These are phyloP conservation scores for Cicer judaicum DNA, from an alignment of 306 rosid species.

Conservation along the genomic window DNA sequence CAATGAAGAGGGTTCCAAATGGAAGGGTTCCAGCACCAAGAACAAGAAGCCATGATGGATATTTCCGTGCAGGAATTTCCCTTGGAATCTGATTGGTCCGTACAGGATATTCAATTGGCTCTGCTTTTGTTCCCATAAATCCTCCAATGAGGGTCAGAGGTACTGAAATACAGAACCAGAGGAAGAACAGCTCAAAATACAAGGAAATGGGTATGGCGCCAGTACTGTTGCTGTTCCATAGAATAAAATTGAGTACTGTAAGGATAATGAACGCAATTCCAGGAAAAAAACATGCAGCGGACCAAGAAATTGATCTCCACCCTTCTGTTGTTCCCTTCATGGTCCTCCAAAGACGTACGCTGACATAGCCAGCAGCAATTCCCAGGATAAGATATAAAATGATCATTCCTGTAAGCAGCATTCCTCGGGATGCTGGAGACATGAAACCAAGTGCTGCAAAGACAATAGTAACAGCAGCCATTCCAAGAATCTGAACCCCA, in stretches of 20 bases:
- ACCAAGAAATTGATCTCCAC: conserved; percentile 88
- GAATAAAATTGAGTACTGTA: conserved; percentile 74
- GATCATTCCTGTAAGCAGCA: conserved; percentile 89
- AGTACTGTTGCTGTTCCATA: conserved; percentile 86
- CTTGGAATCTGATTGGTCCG: conserved; percentile 91
- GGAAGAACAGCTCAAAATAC: conserved; percentile 72
- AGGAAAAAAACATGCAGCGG: conserved; percentile 79
- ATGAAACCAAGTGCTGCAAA: conserved; percentile 87
- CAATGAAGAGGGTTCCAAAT: conserved; percentile 91
- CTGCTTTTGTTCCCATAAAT: conserved; percentile 74
- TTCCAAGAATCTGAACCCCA: conserved; percentile 87
- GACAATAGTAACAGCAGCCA: conserved; percentile 83
- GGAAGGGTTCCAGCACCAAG: conserved; percentile 95
- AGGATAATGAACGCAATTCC: conserved; percentile 78
- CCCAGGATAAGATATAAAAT: conserved; percentile 86
- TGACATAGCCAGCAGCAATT: conserved; percentile 81
- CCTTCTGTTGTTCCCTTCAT: conserved; percentile 84
- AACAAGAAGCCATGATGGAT: conserved; percentile 90
- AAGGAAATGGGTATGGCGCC: conserved; percentile 89
- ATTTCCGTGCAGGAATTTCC: conserved; percentile 84
- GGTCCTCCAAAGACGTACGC: conserved; percentile 85
- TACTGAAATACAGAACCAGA: conserved; percentile 93
- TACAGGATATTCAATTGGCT: conserved; percentile 71
- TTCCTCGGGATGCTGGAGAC: conserved; percentile 69
- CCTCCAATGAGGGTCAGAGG: conserved; percentile 92